Conservation (phyloP, 352 stramenopile genomes). For the Elongisporangium prolatum region DNA sequence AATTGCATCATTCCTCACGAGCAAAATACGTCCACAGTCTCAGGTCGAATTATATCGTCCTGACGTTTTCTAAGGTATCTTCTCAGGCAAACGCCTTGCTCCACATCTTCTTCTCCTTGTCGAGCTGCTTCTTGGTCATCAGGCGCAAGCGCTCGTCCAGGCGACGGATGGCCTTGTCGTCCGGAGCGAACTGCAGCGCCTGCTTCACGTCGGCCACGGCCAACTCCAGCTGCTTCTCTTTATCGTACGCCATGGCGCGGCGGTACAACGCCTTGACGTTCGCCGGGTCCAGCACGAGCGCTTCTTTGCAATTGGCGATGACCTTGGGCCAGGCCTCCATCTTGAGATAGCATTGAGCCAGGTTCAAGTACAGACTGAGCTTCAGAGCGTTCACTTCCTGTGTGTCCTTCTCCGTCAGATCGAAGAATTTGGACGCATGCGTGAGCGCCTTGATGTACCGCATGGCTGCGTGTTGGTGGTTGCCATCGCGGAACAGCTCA, state of each 20-base stretch:
- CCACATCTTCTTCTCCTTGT: slow-evolving; percentile 92
- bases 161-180: slow-evolving; percentile 77
- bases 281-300: slow-evolving; percentile 59
- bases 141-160: slow-evolving; percentile 71
- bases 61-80: background rate
- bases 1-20: no score
- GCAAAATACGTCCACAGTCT: no score
- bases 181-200: slow-evolving; percentile 44
- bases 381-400: slow-evolving; percentile 87
- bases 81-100: slow-evolving; percentile 72
- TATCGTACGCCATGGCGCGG: slow-evolving; percentile 80
- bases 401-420: slow-evolving; percentile 76
- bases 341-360: slow-evolving; percentile 93
- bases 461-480: slow-evolving; percentile 81
- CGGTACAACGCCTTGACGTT: slow-evolving; percentile 88
- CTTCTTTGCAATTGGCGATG: slow-evolving; percentile 83
- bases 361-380: slow-evolving; percentile 90
- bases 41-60: no score
- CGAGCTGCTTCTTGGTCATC: slow-evolving; percentile 64
- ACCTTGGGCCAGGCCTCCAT: slow-evolving; percentile 86
- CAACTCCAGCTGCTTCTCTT: slow-evolving; percentile 81
- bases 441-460: slow-evolving; percentile 90
- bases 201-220: slow-evolving; percentile 58
- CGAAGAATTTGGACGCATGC: slow-evolving; percentile 92
- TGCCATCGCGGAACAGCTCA: slow-evolving; percentile 91